Conservation (phyloP, 306 rosid genomes). For the Vigna reflexopilosa region DNA sequence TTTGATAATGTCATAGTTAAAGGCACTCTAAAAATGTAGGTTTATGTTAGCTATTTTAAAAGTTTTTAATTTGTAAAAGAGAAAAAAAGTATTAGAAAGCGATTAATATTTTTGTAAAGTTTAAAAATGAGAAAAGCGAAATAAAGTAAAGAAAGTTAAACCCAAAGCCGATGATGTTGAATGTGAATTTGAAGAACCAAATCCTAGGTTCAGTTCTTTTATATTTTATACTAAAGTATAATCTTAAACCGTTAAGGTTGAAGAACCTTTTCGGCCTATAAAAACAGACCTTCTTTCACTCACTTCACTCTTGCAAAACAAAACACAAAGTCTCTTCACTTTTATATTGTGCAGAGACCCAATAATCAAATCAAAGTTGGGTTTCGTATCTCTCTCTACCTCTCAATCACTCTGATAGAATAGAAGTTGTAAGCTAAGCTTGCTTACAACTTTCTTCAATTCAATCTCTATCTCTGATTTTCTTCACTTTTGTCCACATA, state of each 20-base stretch:
- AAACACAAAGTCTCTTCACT: constrained; percentile 16
- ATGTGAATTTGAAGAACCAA: neutral
- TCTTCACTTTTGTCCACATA: neutral
- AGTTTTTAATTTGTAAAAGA: too few species aligned
- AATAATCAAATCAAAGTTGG: constrained; percentile 57
- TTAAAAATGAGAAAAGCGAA: neutral
- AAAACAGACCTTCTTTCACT: constrained; percentile 1
- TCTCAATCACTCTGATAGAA: neutral
- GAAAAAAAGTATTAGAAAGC: too few species aligned
- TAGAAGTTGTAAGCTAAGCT: constrained; percentile 10
- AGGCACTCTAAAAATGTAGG: too few species aligned
- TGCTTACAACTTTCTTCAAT: neutral
- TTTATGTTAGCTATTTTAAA: too few species aligned
- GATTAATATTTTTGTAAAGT: too few species aligned
- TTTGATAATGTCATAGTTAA: too few species aligned
- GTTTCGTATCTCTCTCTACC: constrained; percentile 41
- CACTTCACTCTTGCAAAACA: neutral
- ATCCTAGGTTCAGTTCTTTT: neutral
- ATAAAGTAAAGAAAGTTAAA: neutral
- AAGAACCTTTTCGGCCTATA: constrained; percentile 4
- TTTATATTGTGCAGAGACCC: constrained; percentile 31
- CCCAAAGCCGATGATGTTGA: neutral
- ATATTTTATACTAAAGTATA: neutral
- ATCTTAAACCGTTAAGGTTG: neutral
- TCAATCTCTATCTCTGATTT: constrained; percentile 18